phyloP scores from a whole-genome alignment of 2,329 filamentous ascomycete species.

The Botrytis hyacinthi region DNA sequence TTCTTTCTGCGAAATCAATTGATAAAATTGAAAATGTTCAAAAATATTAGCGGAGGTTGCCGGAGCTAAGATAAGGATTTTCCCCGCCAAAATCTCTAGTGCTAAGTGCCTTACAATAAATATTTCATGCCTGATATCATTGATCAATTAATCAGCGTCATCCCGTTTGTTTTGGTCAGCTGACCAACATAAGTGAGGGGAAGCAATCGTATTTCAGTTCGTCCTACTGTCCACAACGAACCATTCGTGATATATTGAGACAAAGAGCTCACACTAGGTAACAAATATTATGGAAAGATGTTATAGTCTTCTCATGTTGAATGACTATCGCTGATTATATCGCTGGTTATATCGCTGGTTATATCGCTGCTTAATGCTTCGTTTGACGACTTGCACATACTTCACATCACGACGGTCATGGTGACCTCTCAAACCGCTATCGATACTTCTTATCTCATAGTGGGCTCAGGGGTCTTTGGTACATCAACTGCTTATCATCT shows the following conservation, averaged over 20 bases:
- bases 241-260: not conserved
- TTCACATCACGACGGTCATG: not conserved
- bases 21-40: conserved; percentile 23
- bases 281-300: not conserved
- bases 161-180: no score
- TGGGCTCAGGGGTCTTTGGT: conserved; percentile 54
- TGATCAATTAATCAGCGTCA: not conserved
- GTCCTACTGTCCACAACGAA: not conserved
- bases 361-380: not conserved
- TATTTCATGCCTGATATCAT: not conserved
- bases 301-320: not conserved
- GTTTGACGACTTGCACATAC: not conserved
- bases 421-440: conserved; percentile 4
- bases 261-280: not conserved
- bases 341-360: no score
- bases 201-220: not conserved
- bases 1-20: conserved; percentile 18
- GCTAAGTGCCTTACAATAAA: not conserved
- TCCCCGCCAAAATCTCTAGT: not conserved
- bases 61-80: conserved; percentile 23
- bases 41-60: conserved; percentile 16
- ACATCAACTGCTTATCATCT: conserved; percentile 51
- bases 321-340: not conserved
- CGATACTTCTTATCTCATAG: conserved; percentile 42
- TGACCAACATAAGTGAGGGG: not conserved